These are phyloP conservation scores for Backusella westeae DNA, from an alignment of 192 early-diverging fungal species.

Conservation along the genomic window DNA sequence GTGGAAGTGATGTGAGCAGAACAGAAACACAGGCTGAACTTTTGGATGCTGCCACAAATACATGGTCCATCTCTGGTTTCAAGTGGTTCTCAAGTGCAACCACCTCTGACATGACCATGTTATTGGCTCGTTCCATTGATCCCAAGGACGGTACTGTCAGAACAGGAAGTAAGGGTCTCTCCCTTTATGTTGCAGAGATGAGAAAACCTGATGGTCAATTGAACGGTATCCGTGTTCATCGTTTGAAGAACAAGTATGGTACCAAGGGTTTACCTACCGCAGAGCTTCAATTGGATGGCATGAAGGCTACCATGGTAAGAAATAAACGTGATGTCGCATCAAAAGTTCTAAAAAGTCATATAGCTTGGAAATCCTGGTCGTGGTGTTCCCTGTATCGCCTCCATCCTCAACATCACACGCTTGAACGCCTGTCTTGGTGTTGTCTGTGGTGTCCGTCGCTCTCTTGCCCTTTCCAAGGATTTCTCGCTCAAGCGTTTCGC, in stretches of 20 bases:
- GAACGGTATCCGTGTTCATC: constrained; percentile 65
- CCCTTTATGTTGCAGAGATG: constrained; percentile 59
- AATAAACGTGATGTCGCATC: no score
- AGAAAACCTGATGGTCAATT: constrained; percentile 50
- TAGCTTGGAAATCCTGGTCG: constrained; percentile 46
- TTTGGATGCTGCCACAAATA: constrained; percentile 26
- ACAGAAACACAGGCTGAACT: constrained; percentile 63
- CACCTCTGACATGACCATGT: constrained; percentile 64
- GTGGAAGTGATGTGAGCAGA: constrained; percentile 62
- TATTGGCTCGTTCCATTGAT: constrained; percentile 58
- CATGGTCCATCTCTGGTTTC: constrained; percentile 57
- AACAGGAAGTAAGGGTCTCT: constrained; percentile 54
- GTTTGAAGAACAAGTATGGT: constrained; percentile 70
- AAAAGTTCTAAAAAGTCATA: not conserved
- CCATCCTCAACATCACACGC: constrained; percentile 71
- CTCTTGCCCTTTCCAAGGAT: constrained; percentile 52
- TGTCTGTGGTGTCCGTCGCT: constrained; percentile 40
- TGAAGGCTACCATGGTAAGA: constrained; percentile 40
- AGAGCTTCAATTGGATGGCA: constrained; percentile 60
- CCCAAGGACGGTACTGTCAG: constrained; percentile 33
- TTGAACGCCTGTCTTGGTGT: constrained; percentile 54
- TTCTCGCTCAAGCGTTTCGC: constrained; percentile 61
- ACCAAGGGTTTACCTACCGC: constrained; percentile 72
- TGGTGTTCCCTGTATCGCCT: constrained; percentile 61
- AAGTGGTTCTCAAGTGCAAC: constrained; percentile 80